phyloP scores from a whole-genome alignment of 2,329 filamentous ascomycete genomes.

The Alternaria burnsii region DNA sequence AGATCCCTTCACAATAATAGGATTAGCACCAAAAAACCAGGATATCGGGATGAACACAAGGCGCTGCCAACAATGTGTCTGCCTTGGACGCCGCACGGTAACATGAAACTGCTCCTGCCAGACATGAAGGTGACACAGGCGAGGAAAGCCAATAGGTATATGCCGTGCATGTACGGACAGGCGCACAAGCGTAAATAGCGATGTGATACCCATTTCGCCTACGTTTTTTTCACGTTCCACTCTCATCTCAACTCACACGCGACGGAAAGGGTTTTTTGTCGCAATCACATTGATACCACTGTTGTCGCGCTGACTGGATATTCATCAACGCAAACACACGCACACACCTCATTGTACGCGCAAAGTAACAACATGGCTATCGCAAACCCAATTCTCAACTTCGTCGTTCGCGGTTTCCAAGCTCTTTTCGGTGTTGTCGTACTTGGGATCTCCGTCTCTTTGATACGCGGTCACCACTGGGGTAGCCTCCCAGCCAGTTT shows the following conservation, averaged over 20 bases:
- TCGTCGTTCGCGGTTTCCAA: conserved; percentile 9
- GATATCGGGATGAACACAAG: background rate
- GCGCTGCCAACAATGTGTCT: background rate
- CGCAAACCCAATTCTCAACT: conserved; percentile 2
- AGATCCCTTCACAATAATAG: background rate
- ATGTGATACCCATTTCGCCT: background rate
- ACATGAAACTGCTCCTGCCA: background rate
- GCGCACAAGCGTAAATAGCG: background rate
- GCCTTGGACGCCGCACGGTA: background rate
- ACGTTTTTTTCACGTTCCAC: background rate
- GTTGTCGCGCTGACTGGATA: background rate
- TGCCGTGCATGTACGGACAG: background rate
- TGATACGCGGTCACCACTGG: conserved; percentile 10
- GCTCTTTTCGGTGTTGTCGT: conserved; percentile 12
- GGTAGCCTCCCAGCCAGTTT: conserved; percentile 8
- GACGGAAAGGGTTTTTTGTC: background rate
- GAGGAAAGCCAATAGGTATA: background rate
- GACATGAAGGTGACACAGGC: background rate
- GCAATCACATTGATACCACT: background rate
- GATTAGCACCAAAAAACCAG: background rate
- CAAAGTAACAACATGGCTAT: background rate
- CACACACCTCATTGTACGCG: background rate
- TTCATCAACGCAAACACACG: background rate
- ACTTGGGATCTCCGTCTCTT: conserved; percentile 6
- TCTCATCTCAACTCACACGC: background rate